These are phyloP conservation scores for Fusarium sp. DNA, from an alignment of 2,329 filamentous ascomycete genomes.

Conservation along the genomic window DNA sequence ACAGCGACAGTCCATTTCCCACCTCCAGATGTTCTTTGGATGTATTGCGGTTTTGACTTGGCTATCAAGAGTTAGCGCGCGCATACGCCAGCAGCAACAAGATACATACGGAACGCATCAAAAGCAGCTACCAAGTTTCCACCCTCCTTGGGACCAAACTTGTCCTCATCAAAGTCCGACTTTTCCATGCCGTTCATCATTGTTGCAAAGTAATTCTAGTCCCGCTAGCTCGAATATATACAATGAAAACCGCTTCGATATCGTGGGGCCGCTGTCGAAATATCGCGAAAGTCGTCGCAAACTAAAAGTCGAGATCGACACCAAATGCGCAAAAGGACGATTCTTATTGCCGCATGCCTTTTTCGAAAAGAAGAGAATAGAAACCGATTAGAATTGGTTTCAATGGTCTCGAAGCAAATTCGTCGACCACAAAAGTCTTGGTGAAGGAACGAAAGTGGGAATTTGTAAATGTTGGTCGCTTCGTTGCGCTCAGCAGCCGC, in stretches of 20 bases:
- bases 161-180: constrained; percentile 75
- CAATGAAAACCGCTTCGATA: constrained; percentile 2
- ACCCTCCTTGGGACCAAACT: constrained; percentile 77
- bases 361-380: constrained; percentile 9
- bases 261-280: constrained; percentile 1
- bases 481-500: constrained; percentile 27
- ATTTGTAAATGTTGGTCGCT: constrained; percentile 32
- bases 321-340: constrained; percentile 28
- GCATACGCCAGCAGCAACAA: not conserved
- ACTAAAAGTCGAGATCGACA: constrained; percentile 28
- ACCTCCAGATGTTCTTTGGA: constrained; percentile 83
- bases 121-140: constrained; percentile 80
- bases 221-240: constrained; percentile 32
- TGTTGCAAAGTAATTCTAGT: constrained; percentile 14
- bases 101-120: constrained; percentile 88
- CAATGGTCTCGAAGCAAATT: constrained; percentile 12
- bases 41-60: constrained; percentile 95
- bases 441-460: constrained; percentile 19
- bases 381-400: constrained; percentile 28
- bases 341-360: constrained; percentile 42
- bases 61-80: constrained; percentile 63
- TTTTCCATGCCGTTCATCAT: constrained; percentile 83
- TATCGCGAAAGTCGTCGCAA: constrained; percentile 33
- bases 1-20: constrained; percentile 94
- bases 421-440: constrained; percentile 8